phyloP scores from a whole-genome alignment of 768 basidiomycete species.

The Boletus pseudo-olivaceus region DNA sequence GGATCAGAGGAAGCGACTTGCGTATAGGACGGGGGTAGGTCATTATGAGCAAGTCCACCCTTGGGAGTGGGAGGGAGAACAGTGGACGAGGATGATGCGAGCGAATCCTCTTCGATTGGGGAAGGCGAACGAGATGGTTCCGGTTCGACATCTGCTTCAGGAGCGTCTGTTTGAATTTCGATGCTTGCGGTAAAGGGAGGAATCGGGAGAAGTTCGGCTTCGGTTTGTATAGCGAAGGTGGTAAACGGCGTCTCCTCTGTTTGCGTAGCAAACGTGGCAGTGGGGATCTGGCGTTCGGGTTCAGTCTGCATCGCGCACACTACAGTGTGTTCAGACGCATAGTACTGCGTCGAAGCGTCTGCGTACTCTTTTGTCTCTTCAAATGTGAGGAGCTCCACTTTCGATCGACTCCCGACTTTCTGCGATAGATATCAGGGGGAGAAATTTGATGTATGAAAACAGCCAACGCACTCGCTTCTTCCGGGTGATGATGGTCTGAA shows the following conservation, averaged over 20 bases:
- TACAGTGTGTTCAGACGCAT: slow-evolving; percentile 49
- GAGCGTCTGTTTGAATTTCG: slow-evolving; percentile 61
- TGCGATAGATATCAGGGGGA: slow-evolving; percentile 27
- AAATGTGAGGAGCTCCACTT: slow-evolving; percentile 39
- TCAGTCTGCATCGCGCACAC: slow-evolving; percentile 59
- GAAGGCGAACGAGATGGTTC: slow-evolving; percentile 44
- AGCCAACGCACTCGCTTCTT: slow-evolving; percentile 60
- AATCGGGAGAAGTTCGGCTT: slow-evolving; percentile 31
- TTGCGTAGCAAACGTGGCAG: slow-evolving; percentile 51
- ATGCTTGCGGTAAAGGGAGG: slow-evolving; percentile 41
- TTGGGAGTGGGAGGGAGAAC: slow-evolving; percentile 69
- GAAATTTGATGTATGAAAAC: slow-evolving; percentile 4
- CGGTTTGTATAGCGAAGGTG: slow-evolving; percentile 39
- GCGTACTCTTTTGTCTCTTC: slow-evolving; percentile 74
- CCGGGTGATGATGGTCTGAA: slow-evolving; percentile 86
- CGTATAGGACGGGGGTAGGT: slow-evolving; percentile 74
- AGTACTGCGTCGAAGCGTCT: slow-evolving; percentile 71
- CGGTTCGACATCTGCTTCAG: slow-evolving; percentile 25
- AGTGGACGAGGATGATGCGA: slow-evolving; percentile 73
- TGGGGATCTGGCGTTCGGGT: slow-evolving; percentile 47
- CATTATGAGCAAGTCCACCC: slow-evolving; percentile 37
- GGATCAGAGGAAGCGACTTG: slow-evolving; percentile 52
- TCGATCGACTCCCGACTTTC: slow-evolving; percentile 67
- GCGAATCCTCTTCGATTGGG: slow-evolving; percentile 46
- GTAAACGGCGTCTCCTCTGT: slow-evolving; percentile 39